Base-by-base conservation (phyloP, 176 grass and related monocot species). In the bread wheat (Triticum aestivum) region DNA sequence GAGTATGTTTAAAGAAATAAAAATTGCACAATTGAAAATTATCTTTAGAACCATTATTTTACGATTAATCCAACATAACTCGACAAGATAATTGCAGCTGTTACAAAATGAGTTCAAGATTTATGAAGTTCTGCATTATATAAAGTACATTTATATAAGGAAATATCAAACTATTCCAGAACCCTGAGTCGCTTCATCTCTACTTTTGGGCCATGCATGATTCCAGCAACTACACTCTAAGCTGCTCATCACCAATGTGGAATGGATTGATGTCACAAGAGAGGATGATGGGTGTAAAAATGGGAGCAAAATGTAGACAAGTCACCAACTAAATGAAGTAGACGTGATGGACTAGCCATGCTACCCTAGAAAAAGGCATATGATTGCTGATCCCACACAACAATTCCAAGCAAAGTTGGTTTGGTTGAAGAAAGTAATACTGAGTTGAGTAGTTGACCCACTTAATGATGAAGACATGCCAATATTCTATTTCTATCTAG, bases 61-160 rank as follows among this genome's bases (percentile, higher is more conserved):
- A 51, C 1, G 4, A 12, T 3, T 51, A 21, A 65, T 1, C 8
- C 5, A 8, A 24, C 2, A 1, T 24, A 37, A 37, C 34, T 30
- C 32, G 5, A 12, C 61, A 54, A 67, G 13, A 77, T 26, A 77
- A n/a, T n/a, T 84, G 83, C 12, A 54, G 9, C 8, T 78, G 44
- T 7, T 64, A 56, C 77, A 77, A 32, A 77, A 13, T 38, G 32
- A 77, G 44, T 14, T 85, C 41, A 85, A 77, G 27, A 72, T 66
- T 35, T 77, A 66, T 24, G 13, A 77, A 37, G 20, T 47, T 77
- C 59, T 66, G 51, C 5, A 7, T 41, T 47, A 32, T 17, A 63
- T 47, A n/a, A 29, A 82, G 20, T 27, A 49, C 20, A 27, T 38
- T 17, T 14, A 47, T 51, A 51, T 12, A 9, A 54, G 12, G 17